These are phyloP conservation scores for Verbena officinalis DNA, from an alignment of 257 asterid genomes.

Conservation along the genomic window DNA sequence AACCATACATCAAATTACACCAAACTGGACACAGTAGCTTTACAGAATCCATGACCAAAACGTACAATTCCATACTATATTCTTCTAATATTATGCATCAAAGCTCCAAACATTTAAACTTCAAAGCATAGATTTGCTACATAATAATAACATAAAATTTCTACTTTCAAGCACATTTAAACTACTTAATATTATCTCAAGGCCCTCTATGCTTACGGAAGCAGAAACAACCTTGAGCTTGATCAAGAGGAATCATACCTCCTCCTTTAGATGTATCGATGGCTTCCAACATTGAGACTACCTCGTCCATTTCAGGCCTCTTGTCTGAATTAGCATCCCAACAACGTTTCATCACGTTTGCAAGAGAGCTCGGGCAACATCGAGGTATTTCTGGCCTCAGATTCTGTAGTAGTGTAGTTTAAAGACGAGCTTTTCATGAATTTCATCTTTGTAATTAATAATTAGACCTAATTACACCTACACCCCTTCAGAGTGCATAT, in stretches of 20 bases:
- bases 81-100: slow-evolving; percentile 7
- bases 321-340: slow-evolving; percentile 81
- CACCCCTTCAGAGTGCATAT: too few relatives aligned
- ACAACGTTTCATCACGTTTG: slow-evolving; percentile 75
- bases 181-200: slow-evolving; percentile 8
- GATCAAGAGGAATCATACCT: slow-evolving; percentile 78
- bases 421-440: too few relatives aligned
- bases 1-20: slow-evolving; percentile 4
- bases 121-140: background rate
- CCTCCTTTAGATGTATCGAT: slow-evolving; percentile 87
- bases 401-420: slow-evolving; percentile 45
- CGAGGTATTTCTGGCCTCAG: slow-evolving; percentile 91
- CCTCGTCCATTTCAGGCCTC: slow-evolving; percentile 92
- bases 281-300: slow-evolving; percentile 68
- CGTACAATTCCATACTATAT: background rate
- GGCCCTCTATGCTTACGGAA: slow-evolving; percentile 50
- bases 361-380: slow-evolving; percentile 79
- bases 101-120: background rate
- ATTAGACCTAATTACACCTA: too few relatives aligned
- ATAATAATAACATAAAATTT: background rate
- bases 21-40: background rate
- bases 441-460: too few relatives aligned
- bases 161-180: slow-evolving; percentile 19
- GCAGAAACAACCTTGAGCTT: slow-evolving; percentile 67
- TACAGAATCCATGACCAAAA: background rate